phyloP scores from a whole-genome alignment of 805 yeast genomes.

The Candida morakotiae region DNA sequence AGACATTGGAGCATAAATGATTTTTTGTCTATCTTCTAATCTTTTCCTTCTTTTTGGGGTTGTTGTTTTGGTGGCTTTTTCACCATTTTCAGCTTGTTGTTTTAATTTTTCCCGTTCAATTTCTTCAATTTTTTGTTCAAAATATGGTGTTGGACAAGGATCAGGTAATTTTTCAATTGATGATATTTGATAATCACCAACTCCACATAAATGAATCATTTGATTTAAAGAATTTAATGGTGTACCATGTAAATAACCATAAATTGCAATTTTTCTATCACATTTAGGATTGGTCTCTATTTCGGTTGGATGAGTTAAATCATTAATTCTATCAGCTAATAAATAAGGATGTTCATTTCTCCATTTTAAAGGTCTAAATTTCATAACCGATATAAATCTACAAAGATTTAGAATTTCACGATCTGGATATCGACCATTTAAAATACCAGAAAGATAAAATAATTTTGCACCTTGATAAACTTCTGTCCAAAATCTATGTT shows the following conservation, averaged over 20 bases:
- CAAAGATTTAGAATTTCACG: constrained; percentile 89
- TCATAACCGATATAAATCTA: constrained; percentile 93
- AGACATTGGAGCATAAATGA: constrained; percentile 98
- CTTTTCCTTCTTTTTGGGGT: constrained; percentile 74
- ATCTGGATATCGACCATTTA: constrained; percentile 97
- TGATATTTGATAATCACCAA: constrained; percentile 79
- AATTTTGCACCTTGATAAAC: constrained; percentile 97
- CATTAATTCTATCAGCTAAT: constrained; percentile 87
- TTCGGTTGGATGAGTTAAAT: constrained; percentile 85
- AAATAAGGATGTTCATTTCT: constrained; percentile 96
- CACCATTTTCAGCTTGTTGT: constrained; percentile 60
- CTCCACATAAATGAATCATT: constrained; percentile 89
- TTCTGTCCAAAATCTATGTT: constrained; percentile 97
- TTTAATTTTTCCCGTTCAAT: constrained; percentile 69
- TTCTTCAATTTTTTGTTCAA: constrained; percentile 81
- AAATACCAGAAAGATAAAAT: constrained; percentile 89
- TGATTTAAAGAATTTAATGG: constrained; percentile 68
- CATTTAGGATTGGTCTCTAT: constrained; percentile 76
- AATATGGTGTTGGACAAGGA: constrained; percentile 98
- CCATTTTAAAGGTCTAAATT: constrained; percentile 98
- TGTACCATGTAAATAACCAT: constrained; percentile 94
- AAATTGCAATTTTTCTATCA: constrained; percentile 86
- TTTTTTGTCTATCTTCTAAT: constrained; percentile 88
- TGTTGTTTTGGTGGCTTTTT: constrained; percentile 46
- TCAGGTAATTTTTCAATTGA: constrained; percentile 89